Percentiles rank a stretch among this genome's conserved stretches.
phyloP scores from a whole-genome alignment of 495 filamentous ascomycete genomes.

The Penicillium paradoxum region DNA sequence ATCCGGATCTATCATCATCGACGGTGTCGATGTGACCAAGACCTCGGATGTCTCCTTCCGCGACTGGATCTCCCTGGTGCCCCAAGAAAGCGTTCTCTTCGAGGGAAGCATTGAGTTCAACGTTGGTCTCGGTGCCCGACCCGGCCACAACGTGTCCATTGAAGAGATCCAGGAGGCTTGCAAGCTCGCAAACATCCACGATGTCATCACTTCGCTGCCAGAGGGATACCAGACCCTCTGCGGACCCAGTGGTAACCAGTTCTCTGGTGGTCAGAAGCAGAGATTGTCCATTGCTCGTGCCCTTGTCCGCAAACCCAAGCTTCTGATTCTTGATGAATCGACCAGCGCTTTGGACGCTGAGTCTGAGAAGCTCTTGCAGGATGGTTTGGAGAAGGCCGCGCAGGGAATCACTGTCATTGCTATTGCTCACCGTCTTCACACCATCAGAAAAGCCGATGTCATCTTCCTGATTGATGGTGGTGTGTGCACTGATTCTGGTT shows the following conservation, averaged over 20 bases:
- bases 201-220: constrained; percentile 50
- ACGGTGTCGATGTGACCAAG: constrained; percentile 38
- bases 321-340: constrained; percentile 75
- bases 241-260: constrained; percentile 55
- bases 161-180: constrained; percentile 54
- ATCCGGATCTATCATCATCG: constrained; percentile 37
- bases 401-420: constrained; percentile 72
- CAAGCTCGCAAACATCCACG: constrained; percentile 54
- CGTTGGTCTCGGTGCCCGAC: constrained; percentile 45
- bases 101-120: constrained; percentile 53
- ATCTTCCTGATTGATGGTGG: constrained; percentile 75
- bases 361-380: constrained; percentile 66
- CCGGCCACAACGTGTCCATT: constrained; percentile 34
- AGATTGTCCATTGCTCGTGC: constrained; percentile 71
- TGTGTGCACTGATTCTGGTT: constrained; percentile 59
- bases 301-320: constrained; percentile 62
- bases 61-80: constrained; percentile 47
- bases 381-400: constrained; percentile 58
- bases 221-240: constrained; percentile 61
- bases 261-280: constrained; percentile 77
- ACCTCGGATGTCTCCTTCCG: constrained; percentile 36
- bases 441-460: constrained; percentile 67
- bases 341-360: constrained; percentile 72
- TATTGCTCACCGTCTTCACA: constrained; percentile 73
- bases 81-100: constrained; percentile 52